Evolutionary conservation across 164 flowering plant genomes (phyloP).

Genomic region (Tinospora cordifolia): DNA sequence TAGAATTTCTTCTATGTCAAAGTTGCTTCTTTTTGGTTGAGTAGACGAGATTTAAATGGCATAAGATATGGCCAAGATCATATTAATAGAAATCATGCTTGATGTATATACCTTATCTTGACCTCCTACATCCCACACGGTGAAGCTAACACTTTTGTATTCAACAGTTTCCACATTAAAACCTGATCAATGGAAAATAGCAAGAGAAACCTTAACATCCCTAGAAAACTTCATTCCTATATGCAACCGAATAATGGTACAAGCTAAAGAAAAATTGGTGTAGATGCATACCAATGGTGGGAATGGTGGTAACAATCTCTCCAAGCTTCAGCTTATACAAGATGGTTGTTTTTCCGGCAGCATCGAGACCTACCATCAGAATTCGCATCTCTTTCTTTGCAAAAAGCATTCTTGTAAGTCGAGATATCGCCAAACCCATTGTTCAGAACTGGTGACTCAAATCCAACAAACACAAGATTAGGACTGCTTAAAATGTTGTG

Average conservation of each 20-base stretch:
- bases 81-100: background rate
- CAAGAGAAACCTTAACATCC: too few relatives aligned
- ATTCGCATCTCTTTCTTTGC: constrained; percentile 30
- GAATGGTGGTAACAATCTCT: constrained; percentile 36
- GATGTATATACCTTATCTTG: constrained; percentile 44
- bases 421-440: constrained; percentile 29
- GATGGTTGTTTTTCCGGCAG: constrained; percentile 51
- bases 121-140: constrained; percentile 58
- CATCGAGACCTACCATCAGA: constrained; percentile 53
- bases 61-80: too few relatives aligned
- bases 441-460: constrained; percentile 3
- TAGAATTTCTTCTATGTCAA: too few relatives aligned
- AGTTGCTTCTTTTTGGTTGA: too few relatives aligned
- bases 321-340: constrained; percentile 52
- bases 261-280: background rate
- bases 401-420: constrained; percentile 26
- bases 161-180: constrained; percentile 51
- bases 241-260: background rate
- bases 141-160: constrained; percentile 44
- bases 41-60: too few relatives aligned
- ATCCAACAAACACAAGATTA: constrained; percentile 5
- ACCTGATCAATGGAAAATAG: constrained; percentile 24
- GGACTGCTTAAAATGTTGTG: background rate
- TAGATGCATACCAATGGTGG: constrained; percentile 36
- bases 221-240: background rate